Evolutionary conservation across 2,329 filamentous ascomycete genomes (phyloP), one percentile per base, ranked within the genome.

Genomic region (Orbilia javanica): DNA sequence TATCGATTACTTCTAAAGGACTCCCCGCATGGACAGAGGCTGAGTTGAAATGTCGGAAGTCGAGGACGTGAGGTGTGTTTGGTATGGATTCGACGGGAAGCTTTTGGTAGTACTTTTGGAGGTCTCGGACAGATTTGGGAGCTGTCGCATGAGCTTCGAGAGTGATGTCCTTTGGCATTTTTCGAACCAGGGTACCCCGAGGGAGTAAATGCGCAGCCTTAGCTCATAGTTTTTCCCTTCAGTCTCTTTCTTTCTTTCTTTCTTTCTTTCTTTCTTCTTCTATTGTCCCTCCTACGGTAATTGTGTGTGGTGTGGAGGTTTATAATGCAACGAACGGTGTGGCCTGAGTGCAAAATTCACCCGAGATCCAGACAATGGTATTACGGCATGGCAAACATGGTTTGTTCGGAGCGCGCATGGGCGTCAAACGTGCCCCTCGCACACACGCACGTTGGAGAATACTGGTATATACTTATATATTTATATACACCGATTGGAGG

Each of bases 81-180:
- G 60, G 20, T 11, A 80, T 25, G 20, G 67, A 63, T 7, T 74
- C 65, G 39, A 29, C 15, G 2, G 79, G 46, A 1, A 67, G 55
- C 62, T 81, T 81, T 60, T 80, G 79, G 53, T 81, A 80, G 64
- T 68, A 70, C 44, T 81, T 82, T 52, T 82, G 80, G 13, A 81
- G 44, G 1, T 72, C 75, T 11, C 80, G 77, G 42, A 82, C 80
- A 18, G 77, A 75, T 0, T 42, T 46, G 7, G 81, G 81, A 4
- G 80, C 79, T 5, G 73, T 57, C 27, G 72, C 70, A 65, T 82
- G 81, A 3, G 80, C 79, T 29, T 81, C 75, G 8, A 71, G 46
- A 7, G 65, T 20, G 6, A 25, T 13, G 42, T 55, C 48, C 48
- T 73, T 72, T 4, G 74, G 53, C 67, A 73, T 72, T 3, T 53